phyloP scores from a whole-genome alignment of 129 eudicot genomes.

The Saposhnikovia divaricata region DNA sequence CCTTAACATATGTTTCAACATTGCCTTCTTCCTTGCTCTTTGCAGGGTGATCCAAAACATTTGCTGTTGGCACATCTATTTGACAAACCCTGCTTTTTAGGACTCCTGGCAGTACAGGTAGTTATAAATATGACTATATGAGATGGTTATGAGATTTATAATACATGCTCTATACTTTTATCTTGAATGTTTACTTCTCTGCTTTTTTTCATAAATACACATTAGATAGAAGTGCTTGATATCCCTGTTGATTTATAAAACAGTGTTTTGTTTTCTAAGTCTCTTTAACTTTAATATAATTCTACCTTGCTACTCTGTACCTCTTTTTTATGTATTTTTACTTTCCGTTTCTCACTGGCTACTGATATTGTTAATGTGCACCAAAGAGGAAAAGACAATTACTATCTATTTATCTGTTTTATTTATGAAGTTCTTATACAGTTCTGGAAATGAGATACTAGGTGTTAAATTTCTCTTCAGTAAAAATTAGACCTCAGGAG shows the following conservation, averaged over 20 bases:
- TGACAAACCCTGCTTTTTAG: constrained; percentile 96
- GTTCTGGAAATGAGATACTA: neutral
- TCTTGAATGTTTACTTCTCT: neutral
- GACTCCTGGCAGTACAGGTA: constrained; percentile 78
- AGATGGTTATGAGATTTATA: neutral
- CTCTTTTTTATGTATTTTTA: neutral
- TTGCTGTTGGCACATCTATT: constrained; percentile 89
- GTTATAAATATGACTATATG: neutral
- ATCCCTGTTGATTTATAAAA: neutral
- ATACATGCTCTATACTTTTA: neutral
- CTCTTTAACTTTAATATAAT: neutral
- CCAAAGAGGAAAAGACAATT: neutral
- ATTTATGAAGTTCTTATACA: neutral
- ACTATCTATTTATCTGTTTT: neutral
- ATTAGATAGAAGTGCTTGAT: neutral
- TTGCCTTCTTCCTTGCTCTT: neutral
- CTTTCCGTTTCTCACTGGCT: neutral
- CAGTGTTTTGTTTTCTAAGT: neutral
- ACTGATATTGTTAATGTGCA: neutral
- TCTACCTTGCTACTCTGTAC: neutral
- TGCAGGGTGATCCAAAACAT: constrained; percentile 74
- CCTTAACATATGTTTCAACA: neutral
- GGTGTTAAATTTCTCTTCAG: neutral
- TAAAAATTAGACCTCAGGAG: neutral
- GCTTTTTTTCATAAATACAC: neutral